Evolutionary conservation across 1,284 basidiomycete genomes (phyloP), one percentile per base, ranked within the genome.

Genomic region (Rhodotorula sp.): DNA sequence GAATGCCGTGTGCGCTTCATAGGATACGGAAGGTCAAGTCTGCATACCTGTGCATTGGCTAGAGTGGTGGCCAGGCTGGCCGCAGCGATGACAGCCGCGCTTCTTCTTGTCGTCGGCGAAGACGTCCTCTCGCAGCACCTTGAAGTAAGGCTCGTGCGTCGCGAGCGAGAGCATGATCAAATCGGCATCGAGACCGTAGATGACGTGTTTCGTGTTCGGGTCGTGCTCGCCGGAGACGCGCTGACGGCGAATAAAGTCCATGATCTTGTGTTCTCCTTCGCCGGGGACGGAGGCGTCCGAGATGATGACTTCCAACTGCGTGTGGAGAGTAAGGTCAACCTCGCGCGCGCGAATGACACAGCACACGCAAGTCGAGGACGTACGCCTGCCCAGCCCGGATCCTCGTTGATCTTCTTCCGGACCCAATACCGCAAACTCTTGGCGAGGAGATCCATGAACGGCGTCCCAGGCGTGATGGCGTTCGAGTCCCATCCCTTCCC

Each of bases 181-280:
- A 87, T 99, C 97, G 72, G 97, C 97, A 83, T 99, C 97, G 79
- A 99, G 84, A 77, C 97, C 97, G 83, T 99, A 99, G 77, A 99
- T 98, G 74, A 97, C 95, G 81, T 99, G 97, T 58, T 87, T 86
- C 5, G 93, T 98, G 80, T 99, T 99, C 46, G 97, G 90, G 82
- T 99, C 91, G 83, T 98, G 91, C 18, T 89, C 90, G 48, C 88
- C 87, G 79, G 97, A 91, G 61, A 87, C 86, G 62, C 97, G 87
- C 79, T 97, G 94, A 62, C 95, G 87, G 70, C 97, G 87, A 76
- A 99, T 97, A 82, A 89, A 97, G 80, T 99, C 97, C 93, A 99
- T 98, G 77, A 99, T 98, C 85, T 99, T 99, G 84, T 99, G 97
- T 82, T 99, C 97, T 80, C 97, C 97, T 83, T 99, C 97, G 76